These are phyloP conservation scores for Phytomonas sp. DNA, from an alignment of 208 protist species.

Conservation along the genomic window DNA sequence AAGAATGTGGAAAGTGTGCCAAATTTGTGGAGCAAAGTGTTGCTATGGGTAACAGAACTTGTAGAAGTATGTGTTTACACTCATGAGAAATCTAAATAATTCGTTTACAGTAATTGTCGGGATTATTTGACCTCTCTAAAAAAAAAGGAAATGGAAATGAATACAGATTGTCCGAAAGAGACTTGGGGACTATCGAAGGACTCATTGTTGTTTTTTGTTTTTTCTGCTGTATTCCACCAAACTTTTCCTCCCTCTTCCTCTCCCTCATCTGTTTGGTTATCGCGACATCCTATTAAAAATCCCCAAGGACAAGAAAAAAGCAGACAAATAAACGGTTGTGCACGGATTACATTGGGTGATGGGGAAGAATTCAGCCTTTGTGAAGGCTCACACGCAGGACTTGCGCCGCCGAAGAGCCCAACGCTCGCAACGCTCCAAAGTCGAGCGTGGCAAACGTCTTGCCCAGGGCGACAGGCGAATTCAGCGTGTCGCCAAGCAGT, in stretches of 20 bases:
- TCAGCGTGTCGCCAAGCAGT: conserved; percentile 32
- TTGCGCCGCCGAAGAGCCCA: conserved; percentile 42
- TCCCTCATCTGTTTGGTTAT: conserved; percentile 1
- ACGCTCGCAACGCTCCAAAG: conserved; percentile 40
- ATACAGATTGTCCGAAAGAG: neutral
- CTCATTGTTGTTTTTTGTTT: neutral
- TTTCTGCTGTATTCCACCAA: neutral
- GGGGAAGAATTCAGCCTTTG: conserved; percentile 60
- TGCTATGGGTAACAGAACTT: neutral
- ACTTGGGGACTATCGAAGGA: neutral
- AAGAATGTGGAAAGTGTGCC: neutral
- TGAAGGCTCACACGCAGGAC: conserved; percentile 45
- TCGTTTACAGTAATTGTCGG: neutral
- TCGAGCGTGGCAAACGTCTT: conserved; percentile 49
- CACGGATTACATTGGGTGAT: conserved; percentile 18
- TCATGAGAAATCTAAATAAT: neutral
- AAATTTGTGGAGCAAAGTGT: neutral
- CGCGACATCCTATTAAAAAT: neutral
- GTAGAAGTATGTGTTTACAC: neutral
- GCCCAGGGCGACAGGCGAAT: conserved; percentile 20
- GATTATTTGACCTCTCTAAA: neutral
- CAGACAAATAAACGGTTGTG: neutral
- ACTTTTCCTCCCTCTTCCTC: neutral
- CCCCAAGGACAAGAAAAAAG: neutral
- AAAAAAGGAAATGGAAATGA: neutral